Conservation (phyloP, 108 stramenopile species). For the Nitzschia palea region DNA sequence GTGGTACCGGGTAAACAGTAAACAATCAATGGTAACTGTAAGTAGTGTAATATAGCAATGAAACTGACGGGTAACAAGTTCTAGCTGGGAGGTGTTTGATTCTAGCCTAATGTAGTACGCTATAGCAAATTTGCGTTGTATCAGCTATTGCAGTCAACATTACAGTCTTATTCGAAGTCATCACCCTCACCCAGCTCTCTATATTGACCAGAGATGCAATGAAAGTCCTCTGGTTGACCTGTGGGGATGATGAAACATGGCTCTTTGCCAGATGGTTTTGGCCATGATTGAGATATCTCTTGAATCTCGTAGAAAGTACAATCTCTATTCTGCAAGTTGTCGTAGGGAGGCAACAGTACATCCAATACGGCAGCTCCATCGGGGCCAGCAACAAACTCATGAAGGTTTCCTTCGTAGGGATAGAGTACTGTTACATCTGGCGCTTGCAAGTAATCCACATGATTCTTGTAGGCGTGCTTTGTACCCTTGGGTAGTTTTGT, state of each 20-base stretch:
- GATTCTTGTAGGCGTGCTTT: constrained; percentile 45
- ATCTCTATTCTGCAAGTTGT: constrained; percentile 73
- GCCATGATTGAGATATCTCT: constrained; percentile 6
- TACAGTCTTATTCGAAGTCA: not conserved
- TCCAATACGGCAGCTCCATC: constrained; percentile 91
- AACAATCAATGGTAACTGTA: no score
- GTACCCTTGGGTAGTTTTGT: constrained; percentile 37
- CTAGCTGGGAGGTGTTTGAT: no score
- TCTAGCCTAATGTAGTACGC: not conserved
- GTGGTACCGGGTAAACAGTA: no score
- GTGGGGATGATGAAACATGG: constrained; percentile 65
- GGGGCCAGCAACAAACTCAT: constrained; percentile 89
- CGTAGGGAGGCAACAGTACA: constrained; percentile 93
- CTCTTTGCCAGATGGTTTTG: constrained; percentile 15
- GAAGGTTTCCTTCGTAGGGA: constrained; percentile 87
- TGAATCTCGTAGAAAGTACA: constrained; percentile 88
- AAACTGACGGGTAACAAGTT: no score
- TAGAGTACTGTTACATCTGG: constrained; percentile 73
- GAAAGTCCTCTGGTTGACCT: constrained; percentile 78
- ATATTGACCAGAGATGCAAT: constrained; percentile 76
- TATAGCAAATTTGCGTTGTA: no score
- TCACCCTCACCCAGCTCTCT: constrained; percentile 53
- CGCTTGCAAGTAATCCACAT: constrained; percentile 55
- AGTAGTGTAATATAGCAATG: no score
- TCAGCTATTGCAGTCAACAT: not conserved